Conservation (phyloP, 306 rosid genomes). For the Dicorynia guianensis region DNA sequence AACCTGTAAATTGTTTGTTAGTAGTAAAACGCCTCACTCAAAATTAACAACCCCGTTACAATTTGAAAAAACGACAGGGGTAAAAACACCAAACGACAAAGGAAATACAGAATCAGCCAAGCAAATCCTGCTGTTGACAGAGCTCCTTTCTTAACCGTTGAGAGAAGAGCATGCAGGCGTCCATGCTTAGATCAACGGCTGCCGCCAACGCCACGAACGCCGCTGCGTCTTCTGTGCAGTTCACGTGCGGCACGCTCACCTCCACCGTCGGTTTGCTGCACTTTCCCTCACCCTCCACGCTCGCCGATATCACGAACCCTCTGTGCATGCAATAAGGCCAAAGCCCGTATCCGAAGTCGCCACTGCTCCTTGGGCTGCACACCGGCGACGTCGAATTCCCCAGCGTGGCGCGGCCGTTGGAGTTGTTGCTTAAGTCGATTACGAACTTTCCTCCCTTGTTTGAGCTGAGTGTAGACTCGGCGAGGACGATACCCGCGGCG, state of each 20-base stretch:
- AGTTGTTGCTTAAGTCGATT: conserved; percentile 54
- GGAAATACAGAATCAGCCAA: conserved; percentile 39
- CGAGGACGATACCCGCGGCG: conserved; percentile 66
- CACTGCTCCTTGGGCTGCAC: conserved; percentile 77
- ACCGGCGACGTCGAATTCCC: conserved; percentile 61
- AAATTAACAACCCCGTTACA: conserved; percentile 38
- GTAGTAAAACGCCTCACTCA: conserved; percentile 48
- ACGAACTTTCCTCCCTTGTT: conserved; percentile 64
- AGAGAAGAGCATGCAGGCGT: conserved; percentile 66
- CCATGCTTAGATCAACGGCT: conserved; percentile 68
- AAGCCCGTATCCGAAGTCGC: conserved; percentile 71
- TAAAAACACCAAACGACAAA: conserved; percentile 41
- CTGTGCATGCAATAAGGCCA: conserved; percentile 84
- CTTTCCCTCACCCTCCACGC: conserved; percentile 63
- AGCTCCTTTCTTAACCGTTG: conserved; percentile 68
- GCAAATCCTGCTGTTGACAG: conserved; percentile 50
- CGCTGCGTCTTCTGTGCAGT: conserved; percentile 70
- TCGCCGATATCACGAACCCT: conserved; percentile 70
- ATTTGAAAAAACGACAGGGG: conserved; percentile 23
- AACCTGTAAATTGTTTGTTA: conserved; percentile 59
- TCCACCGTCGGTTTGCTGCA: conserved; percentile 67
- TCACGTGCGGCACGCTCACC: conserved; percentile 67
- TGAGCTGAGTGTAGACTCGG: conserved; percentile 69
- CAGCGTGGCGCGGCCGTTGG: conserved; percentile 50
- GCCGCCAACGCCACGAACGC: conserved; percentile 67